Evolutionary conservation across 495 filamentous ascomycete species (phyloP).

Genomic region (Talaromyces stipitatus): DNA sequence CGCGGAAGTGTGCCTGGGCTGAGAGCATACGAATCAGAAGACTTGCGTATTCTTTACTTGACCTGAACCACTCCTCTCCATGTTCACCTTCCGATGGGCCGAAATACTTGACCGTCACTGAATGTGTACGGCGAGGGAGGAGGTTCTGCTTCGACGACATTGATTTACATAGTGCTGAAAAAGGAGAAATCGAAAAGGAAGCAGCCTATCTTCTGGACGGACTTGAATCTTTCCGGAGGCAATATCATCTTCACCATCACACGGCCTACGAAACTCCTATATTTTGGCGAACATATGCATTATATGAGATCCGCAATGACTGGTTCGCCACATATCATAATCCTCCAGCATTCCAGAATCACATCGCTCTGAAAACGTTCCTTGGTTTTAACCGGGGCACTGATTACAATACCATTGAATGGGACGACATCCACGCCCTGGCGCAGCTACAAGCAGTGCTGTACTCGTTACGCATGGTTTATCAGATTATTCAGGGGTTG

Average conservation of each 20-base stretch:
- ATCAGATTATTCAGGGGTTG: constrained; percentile 41
- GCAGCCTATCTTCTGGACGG: constrained; percentile 10
- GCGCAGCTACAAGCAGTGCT: constrained; percentile 55
- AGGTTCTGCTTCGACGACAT: constrained; percentile 27
- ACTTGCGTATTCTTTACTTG: constrained; percentile 53
- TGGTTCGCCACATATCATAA: constrained; percentile 4
- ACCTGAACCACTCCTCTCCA: constrained; percentile 23
- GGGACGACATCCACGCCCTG: constrained; percentile 56
- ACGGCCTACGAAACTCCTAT: background rate
- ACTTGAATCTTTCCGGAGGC: constrained; percentile 12
- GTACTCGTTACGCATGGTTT: constrained; percentile 60
- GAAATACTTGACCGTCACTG: constrained; percentile 23
- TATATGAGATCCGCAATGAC: constrained; percentile 25
- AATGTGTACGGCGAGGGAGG: constrained; percentile 39
- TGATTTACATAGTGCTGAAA: constrained; percentile 10
- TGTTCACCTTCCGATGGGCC: background rate
- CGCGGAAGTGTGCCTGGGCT: constrained; percentile 57
- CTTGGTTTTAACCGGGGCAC: background rate
- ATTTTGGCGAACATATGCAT: constrained; percentile 31
- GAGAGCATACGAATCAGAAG: constrained; percentile 42
- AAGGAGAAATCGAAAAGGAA: constrained; percentile 11
- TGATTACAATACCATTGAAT: constrained; percentile 20
- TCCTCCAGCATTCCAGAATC: constrained; percentile 16
- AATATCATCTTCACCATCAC: constrained; percentile 5
- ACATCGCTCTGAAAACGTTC: constrained; percentile 9